Conservation (phyloP, 2,329 filamentous ascomycete species). For the Proliferodiscus dingleyae region DNA sequence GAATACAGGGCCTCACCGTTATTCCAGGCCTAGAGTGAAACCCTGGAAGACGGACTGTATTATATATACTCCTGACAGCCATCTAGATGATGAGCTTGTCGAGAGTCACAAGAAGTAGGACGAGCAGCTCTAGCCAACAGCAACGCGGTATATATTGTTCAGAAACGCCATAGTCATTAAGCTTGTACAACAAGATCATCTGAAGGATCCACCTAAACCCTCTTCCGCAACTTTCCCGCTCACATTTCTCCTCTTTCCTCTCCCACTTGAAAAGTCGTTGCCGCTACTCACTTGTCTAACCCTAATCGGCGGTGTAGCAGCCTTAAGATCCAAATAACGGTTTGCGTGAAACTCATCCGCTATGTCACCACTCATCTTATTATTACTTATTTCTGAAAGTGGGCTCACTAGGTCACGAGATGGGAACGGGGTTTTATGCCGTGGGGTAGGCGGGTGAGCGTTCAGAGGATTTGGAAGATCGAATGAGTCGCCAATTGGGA, state of each 20-base stretch:
- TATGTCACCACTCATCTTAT: conserved; percentile 42
- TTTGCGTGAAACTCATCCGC: conserved; percentile 44
- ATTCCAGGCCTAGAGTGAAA: no score
- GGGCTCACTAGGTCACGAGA: conserved; percentile 27
- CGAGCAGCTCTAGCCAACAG: no score
- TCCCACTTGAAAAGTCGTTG: conserved; percentile 43
- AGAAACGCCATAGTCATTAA: no score
- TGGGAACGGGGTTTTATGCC: conserved; percentile 17
- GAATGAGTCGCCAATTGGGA: conserved; percentile 36
- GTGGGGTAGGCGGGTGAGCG: conserved; percentile 41
- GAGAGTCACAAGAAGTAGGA: no score
- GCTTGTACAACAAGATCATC: no score
- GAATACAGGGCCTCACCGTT: no score
- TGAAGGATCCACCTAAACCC: conserved; percentile 41
- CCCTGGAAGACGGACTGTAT: no score
- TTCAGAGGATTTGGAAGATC: conserved; percentile 48
- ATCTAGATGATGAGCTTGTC: no score
- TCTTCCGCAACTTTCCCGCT: conserved; percentile 73
- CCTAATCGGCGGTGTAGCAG: conserved; percentile 49
- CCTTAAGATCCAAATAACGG: conserved; percentile 54
- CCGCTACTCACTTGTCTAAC: conserved; percentile 56
- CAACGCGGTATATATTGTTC: no score
- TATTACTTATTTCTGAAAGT: conserved; percentile 42
- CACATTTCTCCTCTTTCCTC: conserved; percentile 49
- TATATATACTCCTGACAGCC: no score